Evolutionary conservation across 768 basidiomycete genomes (phyloP).

Genomic region (Suillus paluster): DNA sequence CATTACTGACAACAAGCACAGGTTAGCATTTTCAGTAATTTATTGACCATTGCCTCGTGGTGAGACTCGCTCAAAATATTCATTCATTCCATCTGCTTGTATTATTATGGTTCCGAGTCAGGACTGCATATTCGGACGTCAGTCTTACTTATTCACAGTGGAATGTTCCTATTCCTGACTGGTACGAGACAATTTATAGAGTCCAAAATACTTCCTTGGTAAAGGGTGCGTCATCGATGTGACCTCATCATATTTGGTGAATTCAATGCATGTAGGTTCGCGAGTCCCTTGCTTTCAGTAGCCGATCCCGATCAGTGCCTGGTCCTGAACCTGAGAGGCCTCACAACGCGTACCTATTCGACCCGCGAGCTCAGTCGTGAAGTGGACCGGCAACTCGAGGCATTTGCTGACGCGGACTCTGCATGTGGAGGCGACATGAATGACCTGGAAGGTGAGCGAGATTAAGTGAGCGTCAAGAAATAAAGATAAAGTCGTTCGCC

Average conservation of each 20-base stretch:
- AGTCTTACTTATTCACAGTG: not conserved
- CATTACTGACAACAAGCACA: not conserved
- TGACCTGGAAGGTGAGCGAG: not conserved
- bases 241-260: not conserved
- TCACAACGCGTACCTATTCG: slow-evolving; percentile 6
- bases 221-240: slow-evolving; percentile 5
- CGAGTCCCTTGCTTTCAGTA: slow-evolving; percentile 21
- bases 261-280: slow-evolving; percentile 8
- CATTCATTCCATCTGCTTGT: not conserved
- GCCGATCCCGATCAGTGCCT: slow-evolving; percentile 30
- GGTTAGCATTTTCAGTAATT: slow-evolving; percentile 10
- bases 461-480: not conserved
- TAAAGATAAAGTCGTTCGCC: not conserved
- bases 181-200: not conserved
- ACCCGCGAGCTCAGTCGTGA: slow-evolving; percentile 22
- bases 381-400: slow-evolving; percentile 19
- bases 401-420: slow-evolving; percentile 1
- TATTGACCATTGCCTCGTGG: slow-evolving; percentile 5
- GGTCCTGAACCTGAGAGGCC: slow-evolving; percentile 23
- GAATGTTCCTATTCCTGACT: not conserved
- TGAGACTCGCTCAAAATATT: slow-evolving; percentile 2
- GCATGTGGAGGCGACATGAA: too few relatives aligned
- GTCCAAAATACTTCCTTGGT: slow-evolving; percentile 6
- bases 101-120: not conserved
- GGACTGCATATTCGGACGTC: slow-evolving; percentile 4